These are phyloP conservation scores for Agarophyton chilense DNA, from an alignment of 23 red algal species.

Conservation along the genomic window DNA sequence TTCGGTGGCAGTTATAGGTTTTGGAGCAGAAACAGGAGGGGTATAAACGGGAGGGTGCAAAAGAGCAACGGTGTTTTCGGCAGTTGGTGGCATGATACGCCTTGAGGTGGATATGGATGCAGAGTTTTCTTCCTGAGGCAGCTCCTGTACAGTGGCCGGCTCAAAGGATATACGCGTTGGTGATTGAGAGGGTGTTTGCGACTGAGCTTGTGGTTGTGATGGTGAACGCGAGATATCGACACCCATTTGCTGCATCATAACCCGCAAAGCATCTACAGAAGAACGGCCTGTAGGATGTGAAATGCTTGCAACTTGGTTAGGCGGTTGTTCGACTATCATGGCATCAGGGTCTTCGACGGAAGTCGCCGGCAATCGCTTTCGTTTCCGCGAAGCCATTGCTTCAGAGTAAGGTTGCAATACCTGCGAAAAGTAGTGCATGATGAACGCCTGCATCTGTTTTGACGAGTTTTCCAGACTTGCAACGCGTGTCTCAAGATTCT, in stretches of 20 bases:
- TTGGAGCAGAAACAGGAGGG: not conserved
- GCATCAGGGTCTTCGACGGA: not conserved
- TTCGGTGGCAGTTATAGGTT: not conserved
- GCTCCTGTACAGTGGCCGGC: slow-evolving; percentile 59
- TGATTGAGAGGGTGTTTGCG: not conserved
- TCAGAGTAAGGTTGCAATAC: slow-evolving; percentile 66
- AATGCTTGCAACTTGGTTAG: not conserved
- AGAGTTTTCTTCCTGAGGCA: slow-evolving; percentile 3
- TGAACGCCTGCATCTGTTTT: slow-evolving; percentile 90
- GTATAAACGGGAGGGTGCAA: not conserved
- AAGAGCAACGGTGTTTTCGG: not conserved
- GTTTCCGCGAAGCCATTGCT: slow-evolving; percentile 72
- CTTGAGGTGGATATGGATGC: not conserved
- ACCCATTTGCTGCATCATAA: slow-evolving; percentile 71
- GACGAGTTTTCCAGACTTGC: slow-evolving; percentile 73
- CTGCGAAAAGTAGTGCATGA: slow-evolving; percentile 90
- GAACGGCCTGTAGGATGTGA: not conserved
- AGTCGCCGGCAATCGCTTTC: slow-evolving; percentile 65
- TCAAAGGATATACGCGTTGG: slow-evolving; percentile 27
- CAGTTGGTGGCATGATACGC: slow-evolving; percentile 4
- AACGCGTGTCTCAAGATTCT: slow-evolving; percentile 77
- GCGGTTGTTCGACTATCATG: slow-evolving; percentile 20
- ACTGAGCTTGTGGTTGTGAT: not conserved
- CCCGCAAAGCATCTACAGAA: slow-evolving; percentile 54
- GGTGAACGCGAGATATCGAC: not conserved